These are phyloP conservation scores for Platanus orientalis DNA, from an alignment of 164 flowering plant species.

Conservation along the genomic window DNA sequence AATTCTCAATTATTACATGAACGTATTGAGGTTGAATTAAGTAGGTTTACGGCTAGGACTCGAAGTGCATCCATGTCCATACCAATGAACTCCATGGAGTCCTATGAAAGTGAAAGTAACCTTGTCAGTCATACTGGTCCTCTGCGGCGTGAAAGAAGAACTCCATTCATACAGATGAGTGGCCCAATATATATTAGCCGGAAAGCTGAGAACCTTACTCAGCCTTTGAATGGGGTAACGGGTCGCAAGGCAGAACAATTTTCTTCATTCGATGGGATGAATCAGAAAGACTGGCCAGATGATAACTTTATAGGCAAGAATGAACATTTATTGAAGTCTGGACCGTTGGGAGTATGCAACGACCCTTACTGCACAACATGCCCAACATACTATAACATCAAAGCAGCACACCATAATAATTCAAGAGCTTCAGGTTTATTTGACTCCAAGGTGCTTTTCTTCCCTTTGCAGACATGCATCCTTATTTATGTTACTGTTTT, in stretches of 20 bases:
- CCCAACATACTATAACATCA: constrained; percentile 48
- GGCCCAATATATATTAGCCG: constrained; percentile 42
- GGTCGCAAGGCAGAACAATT: constrained; percentile 29
- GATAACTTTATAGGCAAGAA: constrained; percentile 37
- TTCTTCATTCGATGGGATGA: constrained; percentile 30
- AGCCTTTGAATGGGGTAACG: constrained; percentile 15
- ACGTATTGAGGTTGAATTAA: constrained; percentile 17
- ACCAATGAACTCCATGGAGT: constrained; percentile 32
- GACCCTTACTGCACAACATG: constrained; percentile 93
- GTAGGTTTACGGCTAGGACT: constrained; percentile 19
- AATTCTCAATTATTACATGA: constrained; percentile 23
- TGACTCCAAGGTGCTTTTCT: constrained; percentile 47
- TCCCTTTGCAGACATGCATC: neutral
- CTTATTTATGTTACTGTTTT: too few species aligned
- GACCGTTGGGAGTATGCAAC: constrained; percentile 78
- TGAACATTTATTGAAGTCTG: constrained; percentile 76
- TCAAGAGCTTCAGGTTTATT: constrained; percentile 36
- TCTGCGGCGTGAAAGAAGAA: constrained; percentile 36
- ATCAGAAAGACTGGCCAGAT: constrained; percentile 30
- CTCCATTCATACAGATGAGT: constrained; percentile 53
- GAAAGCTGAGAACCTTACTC: constrained; percentile 23
- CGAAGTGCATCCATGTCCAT: constrained; percentile 60
- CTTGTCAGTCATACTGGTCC: constrained; percentile 69
- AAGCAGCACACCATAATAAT: constrained; percentile 23
- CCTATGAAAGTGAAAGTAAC: constrained; percentile 23